A percentile compares a stretch with the other conserved stretches of the same genome.
Conservation (phyloP, 2,329 filamentous ascomycete species). For the Neonectria neomacrospora region DNA sequence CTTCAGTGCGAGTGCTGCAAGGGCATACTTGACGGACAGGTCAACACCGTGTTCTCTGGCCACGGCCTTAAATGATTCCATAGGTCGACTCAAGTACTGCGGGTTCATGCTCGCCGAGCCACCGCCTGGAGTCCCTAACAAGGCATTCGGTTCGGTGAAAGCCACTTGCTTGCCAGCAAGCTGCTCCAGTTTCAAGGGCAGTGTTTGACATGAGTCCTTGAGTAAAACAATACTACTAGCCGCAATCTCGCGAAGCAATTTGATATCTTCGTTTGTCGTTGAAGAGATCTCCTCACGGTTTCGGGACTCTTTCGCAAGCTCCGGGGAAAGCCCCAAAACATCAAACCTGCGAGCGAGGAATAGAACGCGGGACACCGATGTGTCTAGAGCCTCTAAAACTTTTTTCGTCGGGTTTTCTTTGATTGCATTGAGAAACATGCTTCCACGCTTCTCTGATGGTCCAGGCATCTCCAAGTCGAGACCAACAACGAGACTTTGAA, state of each 20-base stretch:
- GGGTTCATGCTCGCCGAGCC: constrained; percentile 26
- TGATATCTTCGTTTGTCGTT: constrained; percentile 21
- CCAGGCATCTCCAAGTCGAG: constrained; percentile 49
- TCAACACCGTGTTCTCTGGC: constrained; percentile 1
- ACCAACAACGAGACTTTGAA: constrained; percentile 41
- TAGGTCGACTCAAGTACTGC: constrained; percentile 19
- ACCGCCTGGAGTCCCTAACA: constrained; percentile 15
- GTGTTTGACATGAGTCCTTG: constrained; percentile 24
- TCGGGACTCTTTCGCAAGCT: constrained; percentile 14
- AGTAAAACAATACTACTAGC: constrained; percentile 32
- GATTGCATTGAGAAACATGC: constrained; percentile 32
- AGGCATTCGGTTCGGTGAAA: constrained; percentile 37
- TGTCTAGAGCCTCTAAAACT: neutral
- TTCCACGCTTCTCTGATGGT: constrained; percentile 37
- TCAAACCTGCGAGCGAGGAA: constrained; percentile 5
- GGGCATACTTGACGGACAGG: constrained; percentile 7
- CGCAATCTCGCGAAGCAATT: constrained; percentile 30
- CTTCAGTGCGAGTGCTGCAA: constrained; percentile 12
- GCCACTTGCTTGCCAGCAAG: constrained; percentile 33
- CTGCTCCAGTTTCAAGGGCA: constrained; percentile 12
- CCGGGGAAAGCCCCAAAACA: constrained; percentile 7
- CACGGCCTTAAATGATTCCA: constrained; percentile 19
- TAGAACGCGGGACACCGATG: constrained; percentile 1
- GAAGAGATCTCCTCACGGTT: constrained; percentile 23
- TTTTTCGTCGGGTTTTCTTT: constrained; percentile 26